These are phyloP conservation scores for Xanthoceras sorbifolium DNA, from an alignment of 345 rosid species.

Conservation along the genomic window DNA sequence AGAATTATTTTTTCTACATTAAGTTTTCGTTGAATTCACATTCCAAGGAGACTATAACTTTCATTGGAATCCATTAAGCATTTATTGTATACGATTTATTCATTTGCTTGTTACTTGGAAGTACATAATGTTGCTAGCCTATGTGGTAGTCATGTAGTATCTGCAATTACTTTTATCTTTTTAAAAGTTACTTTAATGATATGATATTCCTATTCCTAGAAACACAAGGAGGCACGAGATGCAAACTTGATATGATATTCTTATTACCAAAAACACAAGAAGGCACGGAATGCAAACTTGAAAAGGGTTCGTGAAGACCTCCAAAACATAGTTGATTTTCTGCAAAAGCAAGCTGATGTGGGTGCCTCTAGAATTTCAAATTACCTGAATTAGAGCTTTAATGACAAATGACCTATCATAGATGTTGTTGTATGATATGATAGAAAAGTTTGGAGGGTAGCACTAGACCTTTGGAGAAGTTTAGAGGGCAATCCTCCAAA, in stretches of 20 bases:
- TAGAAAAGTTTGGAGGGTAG: constrained; percentile 93
- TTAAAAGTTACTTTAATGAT: constrained; percentile 24
- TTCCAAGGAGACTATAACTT: background rate
- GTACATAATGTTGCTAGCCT: background rate
- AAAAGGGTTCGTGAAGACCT: constrained; percentile 84
- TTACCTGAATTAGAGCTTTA: constrained; percentile 52
- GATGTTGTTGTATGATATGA: constrained; percentile 99
- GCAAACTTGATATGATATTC: too few species aligned
- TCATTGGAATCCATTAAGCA: background rate
- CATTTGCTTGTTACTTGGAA: background rate
- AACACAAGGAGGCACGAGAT: too few species aligned
- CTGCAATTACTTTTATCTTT: constrained; percentile 7
- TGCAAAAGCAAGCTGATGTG: constrained; percentile 84
- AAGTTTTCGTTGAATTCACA: background rate
- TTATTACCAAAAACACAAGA: constrained; percentile 66
- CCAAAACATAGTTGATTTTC: constrained; percentile 74
- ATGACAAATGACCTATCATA: constrained; percentile 92
- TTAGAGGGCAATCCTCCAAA: constrained; percentile 98
- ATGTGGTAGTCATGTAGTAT: background rate
- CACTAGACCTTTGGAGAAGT: too few species aligned
- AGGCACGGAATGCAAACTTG: constrained; percentile 62
- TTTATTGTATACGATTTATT: too few species aligned
- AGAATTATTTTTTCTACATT: background rate
- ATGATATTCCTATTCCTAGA: too few species aligned
- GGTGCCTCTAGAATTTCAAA: constrained; percentile 32